These are phyloP conservation scores for Moesziomyces sp. DNA, from an alignment of 1,284 basidiomycete species.

Conservation along the genomic window DNA sequence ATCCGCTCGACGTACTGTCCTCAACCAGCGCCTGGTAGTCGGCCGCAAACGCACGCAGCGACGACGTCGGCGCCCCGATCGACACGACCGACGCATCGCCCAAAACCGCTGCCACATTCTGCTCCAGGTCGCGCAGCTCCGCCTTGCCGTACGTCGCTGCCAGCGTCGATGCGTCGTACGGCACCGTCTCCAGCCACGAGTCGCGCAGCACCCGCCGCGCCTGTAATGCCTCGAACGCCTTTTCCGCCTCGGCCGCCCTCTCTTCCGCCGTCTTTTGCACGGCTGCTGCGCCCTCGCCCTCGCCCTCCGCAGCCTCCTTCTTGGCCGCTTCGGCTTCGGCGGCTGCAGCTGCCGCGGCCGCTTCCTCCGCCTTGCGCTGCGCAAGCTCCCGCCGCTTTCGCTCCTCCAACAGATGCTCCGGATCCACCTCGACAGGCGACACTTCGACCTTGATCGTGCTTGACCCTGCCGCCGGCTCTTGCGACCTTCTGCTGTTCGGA, in stretches of 20 bases:
- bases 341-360: slow-evolving; percentile 24
- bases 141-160: slow-evolving; percentile 29
- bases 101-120: slow-evolving; percentile 21
- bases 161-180: slow-evolving; percentile 35
- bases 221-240: slow-evolving; percentile 46
- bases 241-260: slow-evolving; percentile 47
- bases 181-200: slow-evolving; percentile 35
- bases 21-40: slow-evolving; percentile 51
- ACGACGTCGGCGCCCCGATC: slow-evolving; percentile 40
- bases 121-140: slow-evolving; percentile 36
- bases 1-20: slow-evolving; percentile 40
- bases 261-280: slow-evolving; percentile 43
- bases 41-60: slow-evolving; percentile 55
- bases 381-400: slow-evolving; percentile 30
- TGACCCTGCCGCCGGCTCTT: background rate
- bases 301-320: slow-evolving; percentile 12
- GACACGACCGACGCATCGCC: slow-evolving; percentile 19
- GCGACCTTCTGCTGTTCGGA: background rate
- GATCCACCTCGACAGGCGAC: slow-evolving; percentile 33
- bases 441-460: slow-evolving; percentile 2
- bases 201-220: slow-evolving; percentile 42
- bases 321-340: slow-evolving; percentile 22
- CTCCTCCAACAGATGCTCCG: slow-evolving; percentile 39
- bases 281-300: slow-evolving; percentile 11
- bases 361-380: slow-evolving; percentile 41